phyloP scores from a whole-genome alignment of 2,329 filamentous ascomycete species.

The Pseudomassariella vexata region DNA sequence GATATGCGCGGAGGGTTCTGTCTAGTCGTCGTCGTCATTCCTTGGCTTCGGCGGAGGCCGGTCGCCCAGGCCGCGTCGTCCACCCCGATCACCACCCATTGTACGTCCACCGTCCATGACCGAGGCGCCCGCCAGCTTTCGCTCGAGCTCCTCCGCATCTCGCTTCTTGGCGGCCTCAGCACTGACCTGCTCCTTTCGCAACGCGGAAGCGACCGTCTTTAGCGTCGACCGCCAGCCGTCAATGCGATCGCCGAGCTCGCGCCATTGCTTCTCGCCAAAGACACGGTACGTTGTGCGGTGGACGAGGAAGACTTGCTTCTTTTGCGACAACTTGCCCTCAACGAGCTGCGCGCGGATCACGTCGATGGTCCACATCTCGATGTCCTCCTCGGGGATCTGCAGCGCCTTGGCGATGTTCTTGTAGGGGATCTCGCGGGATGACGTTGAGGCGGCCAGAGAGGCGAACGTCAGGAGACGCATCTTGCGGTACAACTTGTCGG shows the following conservation, averaged over 20 bases:
- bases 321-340: slow-evolving; percentile 92
- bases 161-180: slow-evolving; percentile 73
- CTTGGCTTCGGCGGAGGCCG: slow-evolving; percentile 35
- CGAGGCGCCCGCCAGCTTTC: slow-evolving; percentile 49
- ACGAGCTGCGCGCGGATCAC: slow-evolving; percentile 93
- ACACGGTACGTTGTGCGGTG: slow-evolving; percentile 95
- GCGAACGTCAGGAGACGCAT: slow-evolving; percentile 94
- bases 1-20: slow-evolving; percentile 11
- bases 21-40: slow-evolving; percentile 53
- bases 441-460: slow-evolving; percentile 72
- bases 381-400: slow-evolving; percentile 74
- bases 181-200: slow-evolving; percentile 75
- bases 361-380: slow-evolving; percentile 98
- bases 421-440: slow-evolving; percentile 82
- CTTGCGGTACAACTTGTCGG: slow-evolving; percentile 77
- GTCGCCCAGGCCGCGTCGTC: slow-evolving; percentile 20
- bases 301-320: slow-evolving; percentile 88
- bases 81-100: slow-evolving; percentile 25
- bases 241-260: slow-evolving; percentile 82
- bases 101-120: slow-evolving; percentile 30
- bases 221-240: slow-evolving; percentile 88
- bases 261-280: slow-evolving; percentile 97
- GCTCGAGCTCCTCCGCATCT: slow-evolving; percentile 65
- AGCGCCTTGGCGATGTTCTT: slow-evolving; percentile 76
- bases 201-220: slow-evolving; percentile 68